phyloP scores from a whole-genome alignment of 148 eudicot species.

The Rhododendron mucronatum region DNA sequence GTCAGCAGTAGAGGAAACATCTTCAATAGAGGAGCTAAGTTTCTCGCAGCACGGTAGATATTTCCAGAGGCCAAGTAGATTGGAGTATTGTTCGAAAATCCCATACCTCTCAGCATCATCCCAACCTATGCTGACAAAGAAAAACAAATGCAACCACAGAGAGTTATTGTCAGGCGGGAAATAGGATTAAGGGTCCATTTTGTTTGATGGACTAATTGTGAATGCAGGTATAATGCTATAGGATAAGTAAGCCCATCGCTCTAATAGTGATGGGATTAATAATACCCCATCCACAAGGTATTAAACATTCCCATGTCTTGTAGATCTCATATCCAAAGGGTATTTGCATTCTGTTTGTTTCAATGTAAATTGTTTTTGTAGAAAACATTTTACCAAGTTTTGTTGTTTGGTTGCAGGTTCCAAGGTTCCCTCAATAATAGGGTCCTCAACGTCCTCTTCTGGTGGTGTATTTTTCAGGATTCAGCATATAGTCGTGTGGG shows the following conservation, averaged over 20 bases:
- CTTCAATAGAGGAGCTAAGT: conserved; percentile 63
- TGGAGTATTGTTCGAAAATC: conserved; percentile 64
- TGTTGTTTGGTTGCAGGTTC: neutral
- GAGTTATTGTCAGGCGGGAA: conserved; percentile 5
- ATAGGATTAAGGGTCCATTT: neutral
- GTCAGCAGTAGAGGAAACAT: conserved; percentile 83
- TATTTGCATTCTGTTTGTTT: neutral
- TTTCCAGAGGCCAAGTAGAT: conserved; percentile 91
- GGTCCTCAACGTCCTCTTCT: neutral
- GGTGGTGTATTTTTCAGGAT: neutral
- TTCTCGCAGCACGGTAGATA: conserved; percentile 52
- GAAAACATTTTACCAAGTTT: neutral
- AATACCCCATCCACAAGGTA: neutral
- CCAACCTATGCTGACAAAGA: conserved; percentile 86
- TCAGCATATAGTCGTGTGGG: neutral
- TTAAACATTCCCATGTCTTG: neutral
- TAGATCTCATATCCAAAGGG: neutral
- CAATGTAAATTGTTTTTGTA: neutral
- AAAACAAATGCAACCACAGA: conserved; percentile 17
- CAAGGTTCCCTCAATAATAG: neutral
- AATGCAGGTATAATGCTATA: neutral
- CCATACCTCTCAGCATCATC: conserved; percentile 94
- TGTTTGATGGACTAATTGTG: neutral
- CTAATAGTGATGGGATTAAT: neutral
- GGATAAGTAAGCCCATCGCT: neutral